These are phyloP conservation scores for Fusarium coicis DNA, from an alignment of 2,329 filamentous ascomycete species.

Conservation along the genomic window DNA sequence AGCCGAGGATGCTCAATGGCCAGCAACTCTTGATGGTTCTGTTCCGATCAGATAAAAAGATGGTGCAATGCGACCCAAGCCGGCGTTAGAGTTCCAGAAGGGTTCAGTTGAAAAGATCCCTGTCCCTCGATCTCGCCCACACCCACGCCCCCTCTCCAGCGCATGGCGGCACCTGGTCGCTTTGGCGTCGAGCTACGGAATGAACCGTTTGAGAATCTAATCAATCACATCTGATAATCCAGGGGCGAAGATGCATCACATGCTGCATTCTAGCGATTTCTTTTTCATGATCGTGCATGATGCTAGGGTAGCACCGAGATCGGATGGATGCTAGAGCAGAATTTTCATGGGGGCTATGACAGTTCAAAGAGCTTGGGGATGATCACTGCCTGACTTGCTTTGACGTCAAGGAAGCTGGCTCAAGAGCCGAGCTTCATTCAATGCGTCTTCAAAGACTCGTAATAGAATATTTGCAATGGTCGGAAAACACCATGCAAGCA, in stretches of 20 bases:
- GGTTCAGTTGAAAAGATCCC: not conserved
- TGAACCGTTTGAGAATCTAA: slow-evolving; percentile 37
- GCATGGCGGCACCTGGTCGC: not conserved
- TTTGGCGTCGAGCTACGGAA: slow-evolving; percentile 33
- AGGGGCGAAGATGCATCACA: slow-evolving; percentile 4
- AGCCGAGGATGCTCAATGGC: slow-evolving; percentile 22
- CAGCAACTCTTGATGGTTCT: not conserved
- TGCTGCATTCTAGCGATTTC: slow-evolving; percentile 1
- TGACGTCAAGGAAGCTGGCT: not conserved
- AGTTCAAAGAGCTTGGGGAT: not conserved
- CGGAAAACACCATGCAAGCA: rapidly evolving
- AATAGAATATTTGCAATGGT: not conserved
- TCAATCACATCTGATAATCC: slow-evolving; percentile 42
- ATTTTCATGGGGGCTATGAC: slow-evolving; percentile 18
- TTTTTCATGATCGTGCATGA: slow-evolving; percentile 17
- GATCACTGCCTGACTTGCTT: not conserved
- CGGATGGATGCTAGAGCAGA: slow-evolving; percentile 14
- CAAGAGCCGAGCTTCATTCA: not conserved
- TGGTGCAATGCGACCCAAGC: slow-evolving; percentile 18
- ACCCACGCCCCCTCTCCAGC: slow-evolving; percentile 7
- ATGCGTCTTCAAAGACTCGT: not conserved
- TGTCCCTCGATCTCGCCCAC: not conserved
- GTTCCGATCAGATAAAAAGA: slow-evolving; percentile 29
- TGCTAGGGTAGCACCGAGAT: slow-evolving; percentile 23
- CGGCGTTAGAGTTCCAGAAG: slow-evolving; percentile 9